A percentile compares a stretch with the other conserved stretches of the same genome.
phyloP scores from a whole-genome alignment of 2,329 filamentous ascomycete species.

The Trichoderma simmonsii region DNA sequence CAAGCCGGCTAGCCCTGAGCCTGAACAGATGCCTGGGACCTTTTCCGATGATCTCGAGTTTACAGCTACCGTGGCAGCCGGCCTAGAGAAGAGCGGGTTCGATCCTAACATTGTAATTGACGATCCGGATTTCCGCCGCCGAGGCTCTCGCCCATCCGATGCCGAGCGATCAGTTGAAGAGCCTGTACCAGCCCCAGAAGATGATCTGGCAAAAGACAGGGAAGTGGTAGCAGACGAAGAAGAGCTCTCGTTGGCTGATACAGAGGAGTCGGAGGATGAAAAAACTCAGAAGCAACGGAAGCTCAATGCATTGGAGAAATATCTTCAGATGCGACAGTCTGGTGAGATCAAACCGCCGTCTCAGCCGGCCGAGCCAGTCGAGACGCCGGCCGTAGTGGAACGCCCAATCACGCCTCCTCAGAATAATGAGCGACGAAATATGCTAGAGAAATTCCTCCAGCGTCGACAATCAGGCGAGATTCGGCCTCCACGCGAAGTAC shows the following conservation, averaged over 20 bases:
- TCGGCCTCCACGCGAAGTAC: background rate
- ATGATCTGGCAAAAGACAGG: background rate
- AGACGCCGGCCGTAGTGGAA: background rate
- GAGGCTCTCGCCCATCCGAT: constrained; percentile 55
- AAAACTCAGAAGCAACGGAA: constrained; percentile 8
- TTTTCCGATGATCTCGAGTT: constrained; percentile 69
- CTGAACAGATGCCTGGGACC: constrained; percentile 57
- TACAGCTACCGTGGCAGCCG: constrained; percentile 66
- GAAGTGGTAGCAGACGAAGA: constrained; percentile 21
- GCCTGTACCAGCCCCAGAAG: background rate
- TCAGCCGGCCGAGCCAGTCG: background rate
- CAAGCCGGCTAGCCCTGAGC: constrained; percentile 50
- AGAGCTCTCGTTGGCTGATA: constrained; percentile 40
- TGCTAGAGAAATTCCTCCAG: constrained; percentile 6
- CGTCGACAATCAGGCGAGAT: constrained; percentile 13
- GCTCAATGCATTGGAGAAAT: background rate
- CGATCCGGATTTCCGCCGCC: constrained; percentile 59
- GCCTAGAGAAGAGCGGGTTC: constrained; percentile 66
- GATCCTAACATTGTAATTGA: constrained; percentile 68
- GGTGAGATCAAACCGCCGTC: background rate
- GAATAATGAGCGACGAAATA: constrained; percentile 4
- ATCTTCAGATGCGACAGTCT: constrained; percentile 5
- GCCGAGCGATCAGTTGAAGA: background rate
- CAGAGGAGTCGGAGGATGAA: constrained; percentile 21
- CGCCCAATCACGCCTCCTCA: constrained; percentile 1